These are phyloP conservation scores for Phylloporus sp. DNA, from an alignment of 768 basidiomycete genomes.

Conservation along the genomic window DNA sequence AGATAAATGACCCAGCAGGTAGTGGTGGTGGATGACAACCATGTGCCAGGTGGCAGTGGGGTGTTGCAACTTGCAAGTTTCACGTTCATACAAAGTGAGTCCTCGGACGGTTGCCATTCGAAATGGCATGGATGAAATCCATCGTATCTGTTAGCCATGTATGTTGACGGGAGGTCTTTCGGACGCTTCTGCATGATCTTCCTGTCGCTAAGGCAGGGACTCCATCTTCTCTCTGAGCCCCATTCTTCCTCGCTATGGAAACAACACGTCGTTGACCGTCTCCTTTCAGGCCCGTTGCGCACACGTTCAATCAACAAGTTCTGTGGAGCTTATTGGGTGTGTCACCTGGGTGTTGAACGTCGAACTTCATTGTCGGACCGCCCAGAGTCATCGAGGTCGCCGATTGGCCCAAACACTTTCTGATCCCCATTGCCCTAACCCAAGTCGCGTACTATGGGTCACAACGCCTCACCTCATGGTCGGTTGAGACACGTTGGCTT, in stretches of 20 bases:
- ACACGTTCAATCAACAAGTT: background rate
- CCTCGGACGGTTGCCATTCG: background rate
- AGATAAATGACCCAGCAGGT: background rate
- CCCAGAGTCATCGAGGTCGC: background rate
- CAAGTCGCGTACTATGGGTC: background rate
- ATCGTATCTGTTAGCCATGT: conserved; percentile 18
- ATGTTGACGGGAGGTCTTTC: conserved; percentile 24
- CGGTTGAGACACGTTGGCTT: conserved; percentile 12
- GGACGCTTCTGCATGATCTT: conserved; percentile 29
- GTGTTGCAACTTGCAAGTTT: too few species aligned
- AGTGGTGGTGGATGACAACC: too few species aligned
- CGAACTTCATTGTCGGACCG: background rate
- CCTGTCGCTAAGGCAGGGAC: conserved; percentile 14
- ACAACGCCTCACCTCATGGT: conserved; percentile 1
- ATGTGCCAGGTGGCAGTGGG: too few species aligned
- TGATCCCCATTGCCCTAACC: conserved; percentile 2
- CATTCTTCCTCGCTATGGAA: background rate
- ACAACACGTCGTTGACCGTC: conserved; percentile 9
- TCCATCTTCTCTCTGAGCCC: conserved; percentile 35
- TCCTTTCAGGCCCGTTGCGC: conserved; percentile 1
- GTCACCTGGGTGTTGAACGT: background rate
- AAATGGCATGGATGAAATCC: conserved; percentile 17
- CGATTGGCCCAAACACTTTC: background rate
- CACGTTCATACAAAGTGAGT: conserved; percentile 5
- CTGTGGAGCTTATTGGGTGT: too few species aligned